Evolutionary conservation across 108 stramenopile species (phyloP).

Genomic region (Cyclostephanos invisitatus): DNA sequence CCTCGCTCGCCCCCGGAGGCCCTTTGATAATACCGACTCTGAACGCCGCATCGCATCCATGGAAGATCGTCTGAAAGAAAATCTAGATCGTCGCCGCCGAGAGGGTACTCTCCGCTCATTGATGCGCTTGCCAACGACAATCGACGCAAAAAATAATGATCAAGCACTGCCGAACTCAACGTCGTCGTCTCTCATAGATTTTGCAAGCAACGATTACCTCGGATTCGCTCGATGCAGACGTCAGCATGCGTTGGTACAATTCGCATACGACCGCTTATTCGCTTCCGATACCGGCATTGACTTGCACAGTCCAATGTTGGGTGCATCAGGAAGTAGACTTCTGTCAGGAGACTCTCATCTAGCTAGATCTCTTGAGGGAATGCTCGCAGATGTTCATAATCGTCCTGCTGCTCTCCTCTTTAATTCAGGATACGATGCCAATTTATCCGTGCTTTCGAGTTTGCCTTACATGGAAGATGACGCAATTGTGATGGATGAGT

Average conservation of each 20-base stretch:
- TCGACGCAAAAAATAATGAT: neutral
- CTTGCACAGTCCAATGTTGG: slow-evolving; percentile 35
- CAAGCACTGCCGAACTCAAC: neutral
- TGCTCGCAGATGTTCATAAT: slow-evolving; percentile 71
- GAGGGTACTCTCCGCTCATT: slow-evolving; percentile 54
- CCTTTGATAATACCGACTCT: no score
- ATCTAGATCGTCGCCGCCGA: slow-evolving; percentile 47
- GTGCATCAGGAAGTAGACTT: slow-evolving; percentile 93
- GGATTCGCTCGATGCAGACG: slow-evolving; percentile 81
- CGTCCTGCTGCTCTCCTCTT: slow-evolving; percentile 84
- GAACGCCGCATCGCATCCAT: slow-evolving; percentile 23
- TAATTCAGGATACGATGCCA: slow-evolving; percentile 98
- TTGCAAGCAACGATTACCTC: slow-evolving; percentile 97
- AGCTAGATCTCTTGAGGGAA: slow-evolving; percentile 70
- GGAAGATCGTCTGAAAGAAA: slow-evolving; percentile 47
- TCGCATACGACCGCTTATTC: slow-evolving; percentile 32
- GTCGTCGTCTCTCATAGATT: slow-evolving; percentile 68
- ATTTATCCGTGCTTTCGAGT: slow-evolving; percentile 84
- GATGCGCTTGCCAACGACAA: slow-evolving; percentile 23
- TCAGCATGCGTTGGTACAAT: slow-evolving; percentile 56
- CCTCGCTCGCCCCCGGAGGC: no score
- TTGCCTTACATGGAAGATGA: slow-evolving; percentile 69
- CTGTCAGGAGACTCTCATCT: slow-evolving; percentile 88
- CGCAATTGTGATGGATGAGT: slow-evolving; percentile 88
- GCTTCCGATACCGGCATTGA: neutral